These are phyloP conservation scores for Patellaria atrata DNA, from an alignment of 495 filamentous ascomycete species.

Conservation along the genomic window DNA sequence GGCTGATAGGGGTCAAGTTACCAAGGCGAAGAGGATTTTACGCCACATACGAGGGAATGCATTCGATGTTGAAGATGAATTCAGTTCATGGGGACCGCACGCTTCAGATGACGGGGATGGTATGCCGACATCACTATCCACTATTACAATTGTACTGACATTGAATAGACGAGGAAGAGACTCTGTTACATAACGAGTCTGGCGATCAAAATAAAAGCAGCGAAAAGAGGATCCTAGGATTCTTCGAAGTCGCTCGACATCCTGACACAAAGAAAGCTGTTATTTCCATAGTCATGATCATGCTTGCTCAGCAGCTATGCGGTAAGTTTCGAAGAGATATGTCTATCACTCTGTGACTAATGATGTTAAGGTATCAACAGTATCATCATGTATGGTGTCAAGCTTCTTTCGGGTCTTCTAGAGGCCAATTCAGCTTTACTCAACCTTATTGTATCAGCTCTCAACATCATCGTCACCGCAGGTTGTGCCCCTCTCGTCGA, in stretches of 20 bases:
- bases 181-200: slow-evolving; percentile 21
- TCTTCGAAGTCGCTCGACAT: slow-evolving; percentile 48
- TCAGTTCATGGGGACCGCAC: slow-evolving; percentile 36
- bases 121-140: slow-evolving; percentile 6
- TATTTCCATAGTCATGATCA: slow-evolving; percentile 73
- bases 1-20: slow-evolving; percentile 47
- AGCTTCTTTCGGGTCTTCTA: slow-evolving; percentile 61
- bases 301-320: slow-evolving; percentile 77
- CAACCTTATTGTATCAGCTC: slow-evolving; percentile 67
- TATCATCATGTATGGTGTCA: slow-evolving; percentile 96
- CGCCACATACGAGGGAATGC: slow-evolving; percentile 58
- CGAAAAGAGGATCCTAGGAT: slow-evolving; percentile 40
- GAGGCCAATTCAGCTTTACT: slow-evolving; percentile 62
- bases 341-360: background rate
- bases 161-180: slow-evolving; percentile 25
- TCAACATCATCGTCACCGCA: slow-evolving; percentile 75
- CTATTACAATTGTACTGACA: slow-evolving; percentile 9
- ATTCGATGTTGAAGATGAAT: slow-evolving; percentile 59
- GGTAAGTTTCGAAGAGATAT: slow-evolving; percentile 15
- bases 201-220: slow-evolving; percentile 21
- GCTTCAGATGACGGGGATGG: slow-evolving; percentile 13
- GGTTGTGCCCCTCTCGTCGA: slow-evolving; percentile 72
- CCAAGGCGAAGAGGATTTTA: slow-evolving; percentile 48
- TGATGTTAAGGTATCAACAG: slow-evolving; percentile 79
- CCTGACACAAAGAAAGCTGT: slow-evolving; percentile 60